Conservation (phyloP, 129 eudicot species). For the Saposhnikovia divaricata region DNA sequence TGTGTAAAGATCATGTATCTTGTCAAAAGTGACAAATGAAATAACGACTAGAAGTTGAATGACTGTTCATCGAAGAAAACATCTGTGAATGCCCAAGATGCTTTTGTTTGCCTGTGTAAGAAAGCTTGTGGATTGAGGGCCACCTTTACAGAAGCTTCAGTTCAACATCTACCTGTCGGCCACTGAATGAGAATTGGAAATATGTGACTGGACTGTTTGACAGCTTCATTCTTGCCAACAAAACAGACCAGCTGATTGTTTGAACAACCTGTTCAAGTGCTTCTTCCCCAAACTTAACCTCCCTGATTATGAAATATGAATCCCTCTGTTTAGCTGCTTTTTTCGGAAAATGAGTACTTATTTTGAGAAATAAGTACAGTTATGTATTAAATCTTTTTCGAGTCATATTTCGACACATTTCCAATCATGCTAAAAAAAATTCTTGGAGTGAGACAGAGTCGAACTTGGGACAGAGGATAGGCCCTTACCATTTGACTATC, state of each 20-base stretch:
- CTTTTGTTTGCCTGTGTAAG: neutral
- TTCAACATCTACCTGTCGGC: slow-evolving; percentile 37
- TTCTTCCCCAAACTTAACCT: neutral
- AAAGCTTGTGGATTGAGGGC: slow-evolving; percentile 12
- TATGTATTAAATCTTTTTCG: too few species aligned
- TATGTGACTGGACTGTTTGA: neutral
- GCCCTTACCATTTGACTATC: too few species aligned
- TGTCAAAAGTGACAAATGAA: neutral
- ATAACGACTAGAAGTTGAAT: slow-evolving; percentile 1
- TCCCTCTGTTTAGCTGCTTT: too few species aligned
- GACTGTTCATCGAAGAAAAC: neutral
- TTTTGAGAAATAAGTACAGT: too few species aligned
- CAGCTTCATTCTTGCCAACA: slow-evolving; percentile 3
- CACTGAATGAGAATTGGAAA: slow-evolving; percentile 14
- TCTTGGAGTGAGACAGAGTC: too few species aligned
- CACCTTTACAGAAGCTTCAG: slow-evolving; percentile 22
- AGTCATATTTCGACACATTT: neutral
- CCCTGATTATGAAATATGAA: neutral
- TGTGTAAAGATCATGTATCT: neutral
- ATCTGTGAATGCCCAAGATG: neutral
- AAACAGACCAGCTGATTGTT: slow-evolving; percentile 1
- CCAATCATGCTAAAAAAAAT: too few species aligned
- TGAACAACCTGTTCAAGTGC: slow-evolving; percentile 4
- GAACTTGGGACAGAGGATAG: too few species aligned
- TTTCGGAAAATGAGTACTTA: too few species aligned